A percentile compares a stretch with the other conserved stretches of the same genome.
Conservation (phyloP, 2,329 filamentous ascomycete species). For the Scedosporium boydii region DNA sequence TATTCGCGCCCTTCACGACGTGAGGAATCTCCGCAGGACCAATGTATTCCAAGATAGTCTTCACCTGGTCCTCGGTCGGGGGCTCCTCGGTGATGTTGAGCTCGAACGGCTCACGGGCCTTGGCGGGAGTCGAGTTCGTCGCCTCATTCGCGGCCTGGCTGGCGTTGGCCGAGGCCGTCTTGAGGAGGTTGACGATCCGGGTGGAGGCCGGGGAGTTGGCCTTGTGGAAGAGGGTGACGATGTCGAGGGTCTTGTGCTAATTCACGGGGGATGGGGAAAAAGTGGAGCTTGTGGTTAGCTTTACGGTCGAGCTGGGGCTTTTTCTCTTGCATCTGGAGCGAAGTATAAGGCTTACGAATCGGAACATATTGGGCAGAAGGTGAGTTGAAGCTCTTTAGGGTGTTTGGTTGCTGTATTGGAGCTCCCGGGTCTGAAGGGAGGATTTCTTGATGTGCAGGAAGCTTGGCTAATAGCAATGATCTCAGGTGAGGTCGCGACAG, state of each 20-base stretch:
- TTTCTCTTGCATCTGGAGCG: not conserved
- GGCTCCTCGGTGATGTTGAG: conserved; percentile 72
- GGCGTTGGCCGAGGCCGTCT: conserved; percentile 66
- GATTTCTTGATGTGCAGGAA: not conserved
- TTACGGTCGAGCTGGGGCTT: not conserved
- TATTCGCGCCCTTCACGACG: conserved; percentile 65
- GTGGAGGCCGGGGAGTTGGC: conserved; percentile 62
- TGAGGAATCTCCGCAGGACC: conserved; percentile 48
- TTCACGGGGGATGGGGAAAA: not conserved
- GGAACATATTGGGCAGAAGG: conserved; percentile 29
- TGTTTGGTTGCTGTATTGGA: not conserved
- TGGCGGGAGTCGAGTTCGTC: conserved; percentile 14
- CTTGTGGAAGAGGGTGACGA: conserved; percentile 94
- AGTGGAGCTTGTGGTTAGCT: not conserved
- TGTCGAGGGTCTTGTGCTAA: conserved; percentile 73
- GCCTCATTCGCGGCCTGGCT: conserved; percentile 34
- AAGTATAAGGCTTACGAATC: conserved; percentile 27
- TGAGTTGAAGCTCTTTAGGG: not conserved
- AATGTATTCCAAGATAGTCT: conserved; percentile 76
- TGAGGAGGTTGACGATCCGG: conserved; percentile 66
- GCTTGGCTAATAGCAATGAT: not conserved
- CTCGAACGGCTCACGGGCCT: conserved; percentile 62
- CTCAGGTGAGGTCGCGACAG: not conserved
- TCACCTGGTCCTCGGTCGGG: conserved; percentile 75
- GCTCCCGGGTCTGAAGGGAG: not conserved